A percentile compares a stretch with the other conserved stretches of the same genome.
Evolutionary conservation across 805 yeast species (phyloP).

Genomic region (Wickerhamiella australiensis): DNA sequence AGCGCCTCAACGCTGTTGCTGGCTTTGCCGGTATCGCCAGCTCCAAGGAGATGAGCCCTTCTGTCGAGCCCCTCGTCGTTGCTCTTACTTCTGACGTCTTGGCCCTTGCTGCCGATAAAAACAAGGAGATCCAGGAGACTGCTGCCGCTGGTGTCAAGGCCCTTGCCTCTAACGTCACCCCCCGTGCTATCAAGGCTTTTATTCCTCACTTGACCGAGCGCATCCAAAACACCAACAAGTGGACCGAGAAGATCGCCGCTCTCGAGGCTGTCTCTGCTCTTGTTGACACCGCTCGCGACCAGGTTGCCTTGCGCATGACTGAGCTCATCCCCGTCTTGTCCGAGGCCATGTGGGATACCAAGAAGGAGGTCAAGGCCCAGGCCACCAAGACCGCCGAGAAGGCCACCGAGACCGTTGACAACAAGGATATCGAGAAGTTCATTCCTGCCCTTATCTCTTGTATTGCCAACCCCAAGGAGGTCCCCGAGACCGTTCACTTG

Average conservation of each 20-base stretch:
- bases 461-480: constrained; percentile 93
- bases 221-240: constrained; percentile 60
- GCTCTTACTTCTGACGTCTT: constrained; percentile 58
- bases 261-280: constrained; percentile 73
- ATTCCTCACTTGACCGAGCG: constrained; percentile 67
- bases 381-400: constrained; percentile 93
- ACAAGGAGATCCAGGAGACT: constrained; percentile 54
- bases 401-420: constrained; percentile 94
- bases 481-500: constrained; percentile 96
- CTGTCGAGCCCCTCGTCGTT: constrained; percentile 93
- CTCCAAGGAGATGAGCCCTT: constrained; percentile 59
- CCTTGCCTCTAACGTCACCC: constrained; percentile 73
- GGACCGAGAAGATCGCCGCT: constrained; percentile 96
- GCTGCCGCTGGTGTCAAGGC: constrained; percentile 71
- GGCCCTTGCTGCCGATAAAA: constrained; percentile 83
- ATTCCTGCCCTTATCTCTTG: constrained; percentile 95
- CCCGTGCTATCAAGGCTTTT: constrained; percentile 81
- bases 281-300: constrained; percentile 90
- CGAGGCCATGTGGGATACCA: constrained; percentile 99
- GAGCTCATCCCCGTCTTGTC: constrained; percentile 97
- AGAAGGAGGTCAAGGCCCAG: constrained; percentile 92
- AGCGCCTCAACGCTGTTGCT: constrained; percentile 65
- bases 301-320: constrained; percentile 97
- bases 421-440: constrained; percentile 99
- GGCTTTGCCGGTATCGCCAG: constrained; percentile 81